Evolutionary conservation across 495 filamentous ascomycete species (phyloP).

Genomic region (Penicillium herquei): DNA sequence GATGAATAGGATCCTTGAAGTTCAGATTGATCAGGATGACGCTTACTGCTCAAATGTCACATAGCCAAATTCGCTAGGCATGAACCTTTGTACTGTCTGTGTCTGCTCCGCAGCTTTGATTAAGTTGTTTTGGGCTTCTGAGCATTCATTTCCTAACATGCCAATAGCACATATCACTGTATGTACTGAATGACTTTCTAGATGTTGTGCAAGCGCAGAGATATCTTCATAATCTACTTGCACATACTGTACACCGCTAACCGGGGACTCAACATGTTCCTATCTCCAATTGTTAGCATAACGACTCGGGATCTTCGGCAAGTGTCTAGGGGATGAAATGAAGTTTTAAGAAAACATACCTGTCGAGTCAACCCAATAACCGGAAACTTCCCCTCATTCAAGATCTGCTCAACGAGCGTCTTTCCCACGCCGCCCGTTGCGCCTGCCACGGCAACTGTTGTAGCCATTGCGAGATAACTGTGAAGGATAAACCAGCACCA

Average conservation of each 20-base stretch:
- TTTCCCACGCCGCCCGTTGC: slow-evolving; percentile 8
- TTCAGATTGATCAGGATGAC: neutral
- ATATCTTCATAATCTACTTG: slow-evolving; percentile 11
- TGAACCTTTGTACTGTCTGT: slow-evolving; percentile 3
- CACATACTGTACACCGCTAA: slow-evolving; percentile 9
- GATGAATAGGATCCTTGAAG: neutral
- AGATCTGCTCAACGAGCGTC: slow-evolving; percentile 12
- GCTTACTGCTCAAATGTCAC: slow-evolving; percentile 7
- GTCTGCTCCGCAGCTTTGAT: slow-evolving; percentile 9
- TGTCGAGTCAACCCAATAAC: slow-evolving; percentile 9
- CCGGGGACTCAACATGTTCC: slow-evolving; percentile 8
- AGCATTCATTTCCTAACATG: slow-evolving; percentile 10
- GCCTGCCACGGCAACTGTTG: slow-evolving; percentile 12
- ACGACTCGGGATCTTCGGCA: neutral
- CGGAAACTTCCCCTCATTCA: slow-evolving; percentile 4
- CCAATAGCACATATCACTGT: slow-evolving; percentile 12
- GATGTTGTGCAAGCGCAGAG: slow-evolving; percentile 1
- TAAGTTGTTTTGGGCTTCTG: slow-evolving; percentile 8
- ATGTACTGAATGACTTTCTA: slow-evolving; percentile 8
- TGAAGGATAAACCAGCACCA: neutral
- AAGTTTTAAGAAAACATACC: neutral
- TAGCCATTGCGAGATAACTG: slow-evolving; percentile 2
- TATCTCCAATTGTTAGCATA: neutral
- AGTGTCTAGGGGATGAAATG: neutral
- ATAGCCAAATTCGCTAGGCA: slow-evolving; percentile 10